A percentile compares a stretch with the other conserved stretches of the same genome.
phyloP scores from a whole-genome alignment of 805 yeast species.

The Torulaspora gathmanii region DNA sequence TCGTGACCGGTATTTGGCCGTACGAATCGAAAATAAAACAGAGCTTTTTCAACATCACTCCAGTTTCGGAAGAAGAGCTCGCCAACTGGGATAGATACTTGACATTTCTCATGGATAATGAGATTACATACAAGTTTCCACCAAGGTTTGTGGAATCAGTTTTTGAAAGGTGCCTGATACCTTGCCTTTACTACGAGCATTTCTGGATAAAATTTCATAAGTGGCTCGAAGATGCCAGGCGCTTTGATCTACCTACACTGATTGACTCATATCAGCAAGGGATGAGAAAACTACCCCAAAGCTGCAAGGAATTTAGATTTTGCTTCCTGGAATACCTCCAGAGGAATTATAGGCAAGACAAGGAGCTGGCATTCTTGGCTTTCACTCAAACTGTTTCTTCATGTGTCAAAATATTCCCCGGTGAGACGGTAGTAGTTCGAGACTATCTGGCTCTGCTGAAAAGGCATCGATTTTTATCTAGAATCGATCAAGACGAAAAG shows the following conservation, averaged over 20 bases:
- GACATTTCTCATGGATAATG: conserved; percentile 44
- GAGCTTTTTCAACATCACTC: conserved; percentile 50
- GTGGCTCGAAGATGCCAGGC: conserved; percentile 40
- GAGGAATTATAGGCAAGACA: conserved; percentile 10
- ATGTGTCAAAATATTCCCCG: conserved; percentile 18
- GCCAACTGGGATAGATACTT: conserved; percentile 62
- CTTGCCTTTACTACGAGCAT: conserved; percentile 53
- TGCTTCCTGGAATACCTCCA: conserved; percentile 23
- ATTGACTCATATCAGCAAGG: conserved; percentile 51
- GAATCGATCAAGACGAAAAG: conserved; percentile 19
- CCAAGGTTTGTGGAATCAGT: conserved; percentile 40
- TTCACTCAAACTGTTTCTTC: conserved; percentile 15
- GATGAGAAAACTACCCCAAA: conserved; percentile 38
- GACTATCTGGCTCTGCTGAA: conserved; percentile 24
- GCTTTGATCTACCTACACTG: conserved; percentile 33
- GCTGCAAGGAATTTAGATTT: conserved; percentile 16
- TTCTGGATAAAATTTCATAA: conserved; percentile 67
- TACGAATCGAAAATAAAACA: conserved; percentile 63
- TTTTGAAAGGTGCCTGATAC: conserved; percentile 71
- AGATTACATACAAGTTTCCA: conserved; percentile 25
- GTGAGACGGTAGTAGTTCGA: conserved; percentile 16
- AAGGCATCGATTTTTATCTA: conserved; percentile 22
- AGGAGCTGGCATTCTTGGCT: conserved; percentile 11
- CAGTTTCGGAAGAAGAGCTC: conserved; percentile 42
- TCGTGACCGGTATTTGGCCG: conserved; percentile 61